Percentiles rank a stretch among this genome's conserved stretches.
These are phyloP conservation scores for Elaeagnus macrophylla DNA, from an alignment of 306 rosid genomes.

Conservation along the genomic window DNA sequence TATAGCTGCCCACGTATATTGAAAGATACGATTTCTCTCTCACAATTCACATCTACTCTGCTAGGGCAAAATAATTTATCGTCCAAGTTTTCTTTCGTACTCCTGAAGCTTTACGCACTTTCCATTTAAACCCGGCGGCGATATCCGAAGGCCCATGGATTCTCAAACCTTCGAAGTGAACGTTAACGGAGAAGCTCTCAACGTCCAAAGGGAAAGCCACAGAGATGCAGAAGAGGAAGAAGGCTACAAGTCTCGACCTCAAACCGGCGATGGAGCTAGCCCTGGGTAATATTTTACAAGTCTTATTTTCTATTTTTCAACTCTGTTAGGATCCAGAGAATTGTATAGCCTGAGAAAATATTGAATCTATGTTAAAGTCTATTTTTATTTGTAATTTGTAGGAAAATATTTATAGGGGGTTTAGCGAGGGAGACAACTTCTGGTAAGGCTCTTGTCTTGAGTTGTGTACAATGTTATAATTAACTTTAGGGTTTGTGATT, in stretches of 20 bases:
- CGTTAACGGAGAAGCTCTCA: slow-evolving; percentile 41
- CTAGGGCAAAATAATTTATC: too few species aligned
- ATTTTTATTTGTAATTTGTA: slow-evolving; percentile 45
- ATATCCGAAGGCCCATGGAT: slow-evolving; percentile 46
- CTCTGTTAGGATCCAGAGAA: slow-evolving; percentile 15
- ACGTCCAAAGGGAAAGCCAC: slow-evolving; percentile 35
- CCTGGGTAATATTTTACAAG: slow-evolving; percentile 51
- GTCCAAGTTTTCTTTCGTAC: too few species aligned
- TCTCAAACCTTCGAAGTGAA: slow-evolving; percentile 35
- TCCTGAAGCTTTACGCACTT: too few species aligned
- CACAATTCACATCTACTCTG: too few species aligned
- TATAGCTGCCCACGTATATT: too few species aligned
- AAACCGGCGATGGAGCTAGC: slow-evolving; percentile 87
- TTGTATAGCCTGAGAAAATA: background rate
- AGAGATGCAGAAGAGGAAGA: slow-evolving; percentile 53
- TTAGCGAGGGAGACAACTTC: slow-evolving; percentile 89
- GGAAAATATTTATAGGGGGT: slow-evolving; percentile 95
- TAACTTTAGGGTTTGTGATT: slow-evolving; percentile 11
- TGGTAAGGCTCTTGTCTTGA: slow-evolving; percentile 50
- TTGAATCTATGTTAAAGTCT: slow-evolving; percentile 14
- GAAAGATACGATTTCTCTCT: too few species aligned
- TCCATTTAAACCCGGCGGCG: too few species aligned
- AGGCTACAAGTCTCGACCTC: slow-evolving; percentile 58
- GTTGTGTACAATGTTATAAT: background rate
- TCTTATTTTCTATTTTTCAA: background rate